Evolutionary conservation across 2,329 filamentous ascomycete species (phyloP).

Genomic region (Beauveria scarabaeidicola): DNA sequence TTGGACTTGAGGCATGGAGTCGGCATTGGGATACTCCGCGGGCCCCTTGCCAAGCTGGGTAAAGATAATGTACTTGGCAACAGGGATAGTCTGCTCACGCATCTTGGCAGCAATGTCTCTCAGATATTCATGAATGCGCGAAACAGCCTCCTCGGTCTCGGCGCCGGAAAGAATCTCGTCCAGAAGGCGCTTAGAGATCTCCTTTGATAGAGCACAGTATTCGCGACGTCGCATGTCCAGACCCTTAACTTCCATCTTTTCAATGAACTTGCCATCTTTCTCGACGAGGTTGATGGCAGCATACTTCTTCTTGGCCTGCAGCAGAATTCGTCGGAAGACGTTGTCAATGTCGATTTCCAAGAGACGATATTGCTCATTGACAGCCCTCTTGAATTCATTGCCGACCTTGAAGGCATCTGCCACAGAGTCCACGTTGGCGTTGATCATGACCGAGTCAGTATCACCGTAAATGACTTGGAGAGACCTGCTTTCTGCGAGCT

Average conservation of each 20-base stretch:
- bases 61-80: slow-evolving; percentile 91
- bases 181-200: slow-evolving; percentile 82
- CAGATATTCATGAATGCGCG: slow-evolving; percentile 88
- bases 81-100: slow-evolving; percentile 66
- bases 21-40: slow-evolving; percentile 86
- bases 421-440: slow-evolving; percentile 92
- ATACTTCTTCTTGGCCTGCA: slow-evolving; percentile 99
- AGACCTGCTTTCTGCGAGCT: slow-evolving; percentile 82
- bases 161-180: slow-evolving; percentile 92
- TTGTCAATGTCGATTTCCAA: slow-evolving; percentile 99
- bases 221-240: slow-evolving; percentile 96
- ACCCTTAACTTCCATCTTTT: slow-evolving; percentile 97
- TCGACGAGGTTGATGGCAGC: slow-evolving; percentile 92
- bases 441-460: slow-evolving; percentile 99
- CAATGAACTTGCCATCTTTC: slow-evolving; percentile 77
- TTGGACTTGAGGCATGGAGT: slow-evolving; percentile 94
- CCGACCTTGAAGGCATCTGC: slow-evolving; percentile 85
- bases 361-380: slow-evolving; percentile 87
- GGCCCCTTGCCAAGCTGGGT: slow-evolving; percentile 94
- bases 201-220: slow-evolving; percentile 91
- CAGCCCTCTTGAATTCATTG: slow-evolving; percentile 86
- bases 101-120: slow-evolving; percentile 78
- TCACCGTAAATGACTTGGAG: slow-evolving; percentile 97
- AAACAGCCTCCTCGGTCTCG: slow-evolving; percentile 78
- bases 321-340: slow-evolving; percentile 81